phyloP scores from a whole-genome alignment of 75 land plant species.

The Pinus taeda region DNA sequence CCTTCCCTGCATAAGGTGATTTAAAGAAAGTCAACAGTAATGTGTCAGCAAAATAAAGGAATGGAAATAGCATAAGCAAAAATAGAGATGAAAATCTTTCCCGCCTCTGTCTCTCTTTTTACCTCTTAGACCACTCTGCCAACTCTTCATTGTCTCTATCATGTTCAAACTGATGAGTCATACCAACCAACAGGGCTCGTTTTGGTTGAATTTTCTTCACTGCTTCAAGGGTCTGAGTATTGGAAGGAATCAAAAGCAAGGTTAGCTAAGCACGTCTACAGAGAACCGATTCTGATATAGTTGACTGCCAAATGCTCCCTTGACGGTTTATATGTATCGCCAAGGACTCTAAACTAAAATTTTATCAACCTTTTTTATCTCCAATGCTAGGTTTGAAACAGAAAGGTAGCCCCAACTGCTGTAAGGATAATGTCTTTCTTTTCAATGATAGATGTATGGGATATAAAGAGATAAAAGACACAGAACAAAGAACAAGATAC shows the following conservation, averaged over 20 bases:
- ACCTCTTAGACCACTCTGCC: constrained; percentile 87
- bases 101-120: not conserved
- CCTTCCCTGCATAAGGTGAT: constrained; percentile 70
- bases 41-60: not conserved
- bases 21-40: constrained; percentile 4
- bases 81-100: not conserved
- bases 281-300: not conserved
- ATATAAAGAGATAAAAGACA: too few relatives aligned
- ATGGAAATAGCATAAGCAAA: not conserved
- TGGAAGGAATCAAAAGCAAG: not conserved
- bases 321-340: not conserved
- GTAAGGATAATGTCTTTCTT: too few relatives aligned
- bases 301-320: not conserved
- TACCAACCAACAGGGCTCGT: constrained; percentile 79
- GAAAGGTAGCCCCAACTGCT: too few relatives aligned
- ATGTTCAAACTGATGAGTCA: constrained; percentile 99
- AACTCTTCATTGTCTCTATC: constrained; percentile 68
- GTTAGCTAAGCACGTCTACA: not conserved
- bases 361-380: too few relatives aligned
- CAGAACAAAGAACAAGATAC: too few relatives aligned
- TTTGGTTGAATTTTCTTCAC: constrained; percentile 92
- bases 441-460: too few relatives aligned
- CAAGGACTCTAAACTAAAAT: not conserved
- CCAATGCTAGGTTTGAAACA: too few relatives aligned
- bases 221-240: constrained; percentile 72